Evolutionary conservation across 83 land plant species (phyloP).

Genomic region (Larix sibirica): DNA sequence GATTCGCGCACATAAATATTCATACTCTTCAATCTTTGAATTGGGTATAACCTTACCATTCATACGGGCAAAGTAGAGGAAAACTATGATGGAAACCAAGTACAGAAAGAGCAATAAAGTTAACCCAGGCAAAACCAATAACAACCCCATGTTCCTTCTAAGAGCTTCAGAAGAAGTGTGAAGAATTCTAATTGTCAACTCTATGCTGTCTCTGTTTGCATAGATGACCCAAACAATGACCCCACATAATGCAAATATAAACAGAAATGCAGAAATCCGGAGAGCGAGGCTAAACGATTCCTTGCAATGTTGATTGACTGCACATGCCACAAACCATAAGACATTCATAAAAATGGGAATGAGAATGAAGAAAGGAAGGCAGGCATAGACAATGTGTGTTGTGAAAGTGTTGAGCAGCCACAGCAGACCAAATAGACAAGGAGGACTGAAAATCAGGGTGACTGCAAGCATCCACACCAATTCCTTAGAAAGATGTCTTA

Average conservation of each 20-base stretch:
- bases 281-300: conserved; percentile 21
- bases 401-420: conserved; percentile 40
- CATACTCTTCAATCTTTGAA: conserved; percentile 18
- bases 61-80: conserved; percentile 37
- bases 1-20: conserved; percentile 22
- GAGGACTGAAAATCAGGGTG: conserved; percentile 36
- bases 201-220: conserved; percentile 40
- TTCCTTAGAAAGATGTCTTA: neutral
- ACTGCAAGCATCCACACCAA: conserved; percentile 26
- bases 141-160: conserved; percentile 31
- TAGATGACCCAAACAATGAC: conserved; percentile 39
- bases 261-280: conserved; percentile 24
- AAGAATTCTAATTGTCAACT: conserved; percentile 40
- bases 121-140: conserved; percentile 38
- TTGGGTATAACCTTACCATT: conserved; percentile 48
- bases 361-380: conserved; percentile 45
- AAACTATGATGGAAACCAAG: conserved; percentile 26
- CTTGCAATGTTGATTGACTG: conserved; percentile 23
- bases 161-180: conserved; percentile 47
- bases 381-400: conserved; percentile 46
- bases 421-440: conserved; percentile 30
- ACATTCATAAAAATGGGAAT: conserved; percentile 40
- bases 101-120: conserved; percentile 29
- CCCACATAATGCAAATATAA: conserved; percentile 32
- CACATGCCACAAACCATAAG: conserved; percentile 44